phyloP scores from a whole-genome alignment of 441 rosid species.

The Rhodomyrtus psidioides region DNA sequence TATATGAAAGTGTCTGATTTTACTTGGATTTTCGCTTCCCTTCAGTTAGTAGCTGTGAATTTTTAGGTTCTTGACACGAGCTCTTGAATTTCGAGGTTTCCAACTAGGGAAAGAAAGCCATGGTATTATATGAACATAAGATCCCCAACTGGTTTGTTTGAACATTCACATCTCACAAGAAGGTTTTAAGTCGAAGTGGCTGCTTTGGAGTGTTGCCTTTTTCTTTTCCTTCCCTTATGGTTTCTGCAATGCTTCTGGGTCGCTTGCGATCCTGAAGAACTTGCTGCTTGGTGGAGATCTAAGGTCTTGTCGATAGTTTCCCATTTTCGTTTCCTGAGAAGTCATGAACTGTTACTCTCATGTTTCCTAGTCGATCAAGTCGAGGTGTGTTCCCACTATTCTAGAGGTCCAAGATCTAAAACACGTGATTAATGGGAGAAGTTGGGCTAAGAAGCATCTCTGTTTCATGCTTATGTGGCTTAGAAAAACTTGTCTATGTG shows the following conservation, averaged over 20 bases:
- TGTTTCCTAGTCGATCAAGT: not conserved
- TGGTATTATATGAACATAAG: not conserved
- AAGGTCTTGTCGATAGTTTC: not conserved
- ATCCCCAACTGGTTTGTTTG: not conserved
- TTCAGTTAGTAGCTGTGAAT: not conserved
- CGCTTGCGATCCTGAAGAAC: not conserved
- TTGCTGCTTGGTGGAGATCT: not conserved
- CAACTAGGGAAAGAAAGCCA: not conserved
- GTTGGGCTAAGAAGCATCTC: not conserved
- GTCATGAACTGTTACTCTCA: not conserved
- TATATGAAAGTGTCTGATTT: not conserved
- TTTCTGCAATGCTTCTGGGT: not conserved
- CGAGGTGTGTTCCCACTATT: not conserved
- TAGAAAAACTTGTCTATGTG: not conserved
- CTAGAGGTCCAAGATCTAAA: not conserved
- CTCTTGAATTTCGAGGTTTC: not conserved
- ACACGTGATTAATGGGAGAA: not conserved
- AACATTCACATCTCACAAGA: not conserved
- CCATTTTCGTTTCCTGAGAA: not conserved
- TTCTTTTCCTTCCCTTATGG: not conserved
- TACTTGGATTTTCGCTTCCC: not conserved
- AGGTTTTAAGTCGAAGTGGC: not conserved
- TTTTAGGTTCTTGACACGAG: not conserved
- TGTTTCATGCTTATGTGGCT: not conserved
- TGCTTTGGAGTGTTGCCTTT: not conserved